A percentile compares a stretch with the other conserved stretches of the same genome.
Conservation (phyloP, 352 stramenopile species). For the Phytophthora europaea region DNA sequence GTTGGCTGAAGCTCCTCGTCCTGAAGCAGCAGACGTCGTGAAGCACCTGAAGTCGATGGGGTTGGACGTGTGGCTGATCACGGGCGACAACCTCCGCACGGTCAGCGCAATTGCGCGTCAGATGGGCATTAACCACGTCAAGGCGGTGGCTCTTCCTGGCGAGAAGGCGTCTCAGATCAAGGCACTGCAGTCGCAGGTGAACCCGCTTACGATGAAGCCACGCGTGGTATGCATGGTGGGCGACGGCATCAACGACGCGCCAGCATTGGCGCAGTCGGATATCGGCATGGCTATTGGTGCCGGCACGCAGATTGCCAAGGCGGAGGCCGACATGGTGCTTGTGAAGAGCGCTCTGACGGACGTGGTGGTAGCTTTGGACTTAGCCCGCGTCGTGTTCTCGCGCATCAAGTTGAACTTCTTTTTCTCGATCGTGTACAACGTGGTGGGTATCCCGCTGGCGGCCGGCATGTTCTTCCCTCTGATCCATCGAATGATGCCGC, state of each 20-base stretch:
- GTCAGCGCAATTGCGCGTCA: conserved; percentile 90
- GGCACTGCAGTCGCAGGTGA: conserved; percentile 76
- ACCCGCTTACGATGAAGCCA: conserved; percentile 74
- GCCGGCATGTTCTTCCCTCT: conserved; percentile 89
- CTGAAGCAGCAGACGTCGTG: conserved; percentile 80
- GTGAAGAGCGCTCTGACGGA: conserved; percentile 87
- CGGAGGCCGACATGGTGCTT: conserved; percentile 90
- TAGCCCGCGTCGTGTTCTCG: conserved; percentile 83
- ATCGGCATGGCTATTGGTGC: conserved; percentile 94
- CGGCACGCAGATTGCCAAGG: conserved; percentile 92
- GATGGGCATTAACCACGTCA: conserved; percentile 91
- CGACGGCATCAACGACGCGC: conserved; percentile 97
- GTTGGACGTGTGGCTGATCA: conserved; percentile 90
- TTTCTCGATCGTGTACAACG: conserved; percentile 90
- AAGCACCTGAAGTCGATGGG: conserved; percentile 84
- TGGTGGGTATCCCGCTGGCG: conserved; percentile 84
- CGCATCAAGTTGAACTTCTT: conserved; percentile 92
- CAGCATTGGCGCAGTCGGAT: conserved; percentile 92
- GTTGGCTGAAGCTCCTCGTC: conserved; percentile 78
- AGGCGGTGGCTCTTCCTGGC: conserved; percentile 91
- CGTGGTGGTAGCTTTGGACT: conserved; percentile 86
- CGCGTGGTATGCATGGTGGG: conserved; percentile 94
- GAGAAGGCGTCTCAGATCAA: conserved; percentile 96
- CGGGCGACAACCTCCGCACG: conserved; percentile 94
- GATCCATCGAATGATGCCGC: conserved; percentile 87